phyloP scores from a whole-genome alignment of 441 rosid genomes.

The Euphorbia schlechtendalii region DNA sequence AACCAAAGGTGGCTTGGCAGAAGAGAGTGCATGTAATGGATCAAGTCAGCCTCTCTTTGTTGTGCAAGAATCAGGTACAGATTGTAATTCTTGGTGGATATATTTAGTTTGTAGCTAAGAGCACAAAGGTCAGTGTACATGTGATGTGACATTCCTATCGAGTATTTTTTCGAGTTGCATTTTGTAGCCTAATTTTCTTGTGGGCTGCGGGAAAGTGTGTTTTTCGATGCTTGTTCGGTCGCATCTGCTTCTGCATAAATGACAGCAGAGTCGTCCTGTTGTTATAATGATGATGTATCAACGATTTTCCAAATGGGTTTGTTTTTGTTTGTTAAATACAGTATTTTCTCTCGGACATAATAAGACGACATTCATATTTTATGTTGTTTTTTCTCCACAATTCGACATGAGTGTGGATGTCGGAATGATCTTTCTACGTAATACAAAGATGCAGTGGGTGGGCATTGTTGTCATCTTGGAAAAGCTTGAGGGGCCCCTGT shows the following conservation, averaged over 20 bases:
- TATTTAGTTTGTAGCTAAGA: conserved; percentile 12
- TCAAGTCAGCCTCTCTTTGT: conserved; percentile 7
- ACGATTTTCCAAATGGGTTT: background rate
- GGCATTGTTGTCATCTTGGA: background rate
- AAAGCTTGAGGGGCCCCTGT: background rate
- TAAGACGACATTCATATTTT: background rate
- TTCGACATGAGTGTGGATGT: background rate
- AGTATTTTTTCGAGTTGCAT: conserved; percentile 7
- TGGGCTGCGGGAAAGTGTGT: background rate
- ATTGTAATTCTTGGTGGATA: conserved; percentile 23
- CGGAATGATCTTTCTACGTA: background rate
- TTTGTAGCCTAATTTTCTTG: conserved; percentile 5
- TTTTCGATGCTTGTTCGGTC: conserved; percentile 8
- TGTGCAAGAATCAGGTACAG: conserved; percentile 19
- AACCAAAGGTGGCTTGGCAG: conserved; percentile 9
- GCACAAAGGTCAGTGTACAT: conserved; percentile 11
- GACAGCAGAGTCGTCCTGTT: conserved; percentile 6
- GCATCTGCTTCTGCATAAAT: conserved; percentile 8
- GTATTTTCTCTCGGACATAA: background rate
- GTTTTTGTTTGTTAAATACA: background rate
- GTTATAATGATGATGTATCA: conserved; percentile 15
- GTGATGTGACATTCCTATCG: background rate
- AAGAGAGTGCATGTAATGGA: background rate
- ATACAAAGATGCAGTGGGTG: background rate
- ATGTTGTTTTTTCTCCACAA: background rate